Evolutionary conservation across 1,284 basidiomycete species (phyloP), one percentile per base, ranked within the genome.

Genomic region (Vanrija pseudolonga): DNA sequence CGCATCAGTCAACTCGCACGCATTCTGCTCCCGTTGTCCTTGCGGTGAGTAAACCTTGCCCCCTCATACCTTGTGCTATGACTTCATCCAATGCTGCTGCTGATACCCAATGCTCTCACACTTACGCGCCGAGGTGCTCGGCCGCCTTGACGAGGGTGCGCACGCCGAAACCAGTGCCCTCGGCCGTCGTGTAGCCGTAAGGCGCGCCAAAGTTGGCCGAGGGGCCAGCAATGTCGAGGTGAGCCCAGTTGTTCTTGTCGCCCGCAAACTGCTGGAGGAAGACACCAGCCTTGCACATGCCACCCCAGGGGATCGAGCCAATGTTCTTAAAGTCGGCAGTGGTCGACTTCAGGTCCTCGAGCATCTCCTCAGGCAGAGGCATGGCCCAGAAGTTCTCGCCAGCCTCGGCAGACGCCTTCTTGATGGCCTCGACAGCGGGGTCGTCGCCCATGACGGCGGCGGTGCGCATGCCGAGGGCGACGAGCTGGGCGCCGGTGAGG

Each of bases 391-490:
- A 56, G 15, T 19, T 40, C 51, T 60, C 58, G 37, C 58, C 54
- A 5, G 42, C 42, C 19, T 20, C 48, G 6, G 22, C 49, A 0
- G 54, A 19, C 4, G 54, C 58, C 22, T 19, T 20, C 42, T 51
- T 11, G 22, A 60, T 51, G 8, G 59, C 53, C 41, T 50, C 24
- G 41, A 57, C 45, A 42, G 59, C 56, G 26, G 42, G 43, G 20
- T 57, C 51, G 48, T 61, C 56, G 24, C 59, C 59, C 56, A 57
- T 57, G 37, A 61, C 47, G 23, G 52, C 59, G 22, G 59, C 59
- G 12, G 49, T 55, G 39, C 58, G 58, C 37, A 37, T 51, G 43
- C 58, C 58, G 46, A 60, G 54, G 4, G 58, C 58, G 6, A 46
- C 51, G 9, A 60, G 20, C 54, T 56, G 54, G 2, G 58, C 58